These are phyloP conservation scores for Tetrahymena elliotti DNA, from an alignment of 73 alveolate species.

Conservation along the genomic window DNA sequence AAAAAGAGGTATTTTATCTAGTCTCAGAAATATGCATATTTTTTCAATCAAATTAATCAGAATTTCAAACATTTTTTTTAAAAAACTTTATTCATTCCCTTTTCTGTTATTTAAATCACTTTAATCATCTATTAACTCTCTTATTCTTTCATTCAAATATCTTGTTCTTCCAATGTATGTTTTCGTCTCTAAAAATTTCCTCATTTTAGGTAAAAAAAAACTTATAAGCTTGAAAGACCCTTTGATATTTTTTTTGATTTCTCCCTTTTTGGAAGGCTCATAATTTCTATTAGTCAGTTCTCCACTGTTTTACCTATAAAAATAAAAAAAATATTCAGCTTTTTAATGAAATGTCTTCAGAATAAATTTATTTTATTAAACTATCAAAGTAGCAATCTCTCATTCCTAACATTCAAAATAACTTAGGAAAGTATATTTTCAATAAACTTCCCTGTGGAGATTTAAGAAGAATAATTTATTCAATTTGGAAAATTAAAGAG, in stretches of 20 bases:
- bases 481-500: too few relatives aligned
- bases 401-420: too few relatives aligned
- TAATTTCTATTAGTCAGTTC: not conserved
- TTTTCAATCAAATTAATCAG: not conserved
- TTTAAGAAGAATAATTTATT: too few relatives aligned
- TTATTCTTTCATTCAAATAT: not conserved
- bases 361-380: too few relatives aligned
- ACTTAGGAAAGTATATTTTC: too few relatives aligned
- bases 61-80: not conserved
- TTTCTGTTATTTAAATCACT: not conserved
- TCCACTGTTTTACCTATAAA: not conserved
- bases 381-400: too few relatives aligned
- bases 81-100: not conserved
- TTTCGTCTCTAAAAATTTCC: not conserved
- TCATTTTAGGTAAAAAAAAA: not conserved
- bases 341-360: too few relatives aligned
- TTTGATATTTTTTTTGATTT: not conserved
- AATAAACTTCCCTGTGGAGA: too few relatives aligned
- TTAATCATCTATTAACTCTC: not conserved
- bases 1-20: not conserved
- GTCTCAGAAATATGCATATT: not conserved
- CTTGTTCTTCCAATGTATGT: not conserved
- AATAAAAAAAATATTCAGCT: not conserved
- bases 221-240: not conserved
- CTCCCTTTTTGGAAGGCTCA: not conserved